phyloP scores from a whole-genome alignment of 768 basidiomycete genomes.

The Coprinopsis strossmayeri region DNA sequence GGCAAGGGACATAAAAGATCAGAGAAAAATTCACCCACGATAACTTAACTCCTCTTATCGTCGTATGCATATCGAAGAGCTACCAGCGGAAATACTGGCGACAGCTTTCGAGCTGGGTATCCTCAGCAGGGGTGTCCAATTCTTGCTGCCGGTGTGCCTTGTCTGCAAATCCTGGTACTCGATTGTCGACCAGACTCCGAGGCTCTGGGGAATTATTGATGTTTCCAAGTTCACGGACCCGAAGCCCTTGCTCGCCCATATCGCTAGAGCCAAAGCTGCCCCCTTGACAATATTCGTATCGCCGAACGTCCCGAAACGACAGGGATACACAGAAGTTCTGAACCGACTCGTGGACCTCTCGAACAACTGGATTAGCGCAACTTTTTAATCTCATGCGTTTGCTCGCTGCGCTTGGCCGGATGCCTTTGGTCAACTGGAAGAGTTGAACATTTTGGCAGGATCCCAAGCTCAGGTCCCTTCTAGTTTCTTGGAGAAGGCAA shows the following conservation, averaged over 20 bases:
- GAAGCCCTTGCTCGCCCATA: conserved; percentile 13
- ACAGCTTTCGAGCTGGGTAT: conserved; percentile 22
- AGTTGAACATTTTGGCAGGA: conserved; percentile 13
- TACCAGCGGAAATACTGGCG: conserved; percentile 27
- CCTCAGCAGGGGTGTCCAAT: conserved; percentile 17
- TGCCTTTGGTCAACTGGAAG: conserved; percentile 14
- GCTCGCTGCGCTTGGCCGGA: conserved; percentile 15
- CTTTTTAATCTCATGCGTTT: conserved; percentile 17
- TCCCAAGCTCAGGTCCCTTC: neutral
- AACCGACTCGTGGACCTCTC: conserved; percentile 15
- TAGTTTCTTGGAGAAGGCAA: too few species aligned
- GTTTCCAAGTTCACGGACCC: conserved; percentile 10
- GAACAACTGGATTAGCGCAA: conserved; percentile 23
- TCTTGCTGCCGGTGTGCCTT: conserved; percentile 20
- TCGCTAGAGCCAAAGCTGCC: conserved; percentile 22
- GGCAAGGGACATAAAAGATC: too few species aligned
- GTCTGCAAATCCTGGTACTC: conserved; percentile 23
- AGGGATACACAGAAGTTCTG: neutral
- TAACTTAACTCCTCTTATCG: too few species aligned
- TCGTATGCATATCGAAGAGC: conserved; percentile 12
- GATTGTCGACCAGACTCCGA: conserved; percentile 22
- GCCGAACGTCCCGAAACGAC: neutral
- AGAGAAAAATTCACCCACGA: too few species aligned
- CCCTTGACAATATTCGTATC: conserved; percentile 19
- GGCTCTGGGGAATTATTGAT: conserved; percentile 25